These are phyloP conservation scores for Phytopythium cucurbitacearum DNA, from an alignment of 352 stramenopile genomes.

Conservation along the genomic window DNA sequence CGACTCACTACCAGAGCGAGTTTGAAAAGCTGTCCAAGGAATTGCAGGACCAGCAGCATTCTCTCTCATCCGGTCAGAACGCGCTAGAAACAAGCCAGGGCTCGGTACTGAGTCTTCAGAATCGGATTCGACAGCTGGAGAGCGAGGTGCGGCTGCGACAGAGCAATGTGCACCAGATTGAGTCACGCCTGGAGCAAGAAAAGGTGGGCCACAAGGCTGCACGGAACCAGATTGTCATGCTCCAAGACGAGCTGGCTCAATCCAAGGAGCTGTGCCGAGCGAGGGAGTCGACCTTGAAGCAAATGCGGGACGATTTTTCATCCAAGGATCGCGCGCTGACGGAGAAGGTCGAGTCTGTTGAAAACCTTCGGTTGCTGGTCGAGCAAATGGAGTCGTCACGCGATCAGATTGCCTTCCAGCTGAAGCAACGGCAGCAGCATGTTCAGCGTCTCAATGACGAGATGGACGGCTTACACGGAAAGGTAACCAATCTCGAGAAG, in stretches of 20 bases:
- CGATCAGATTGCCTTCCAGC: constrained; percentile 72
- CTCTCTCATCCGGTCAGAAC: constrained; percentile 46
- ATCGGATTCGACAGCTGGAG: constrained; percentile 57
- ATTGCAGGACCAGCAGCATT: constrained; percentile 51
- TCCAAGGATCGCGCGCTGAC: constrained; percentile 51
- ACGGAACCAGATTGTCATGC: constrained; percentile 49
- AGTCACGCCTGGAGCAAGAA: constrained; percentile 67
- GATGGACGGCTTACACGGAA: constrained; percentile 44
- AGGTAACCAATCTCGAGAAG: constrained; percentile 39
- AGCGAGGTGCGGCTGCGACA: constrained; percentile 57
- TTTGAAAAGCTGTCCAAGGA: constrained; percentile 73
- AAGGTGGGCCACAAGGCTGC: constrained; percentile 47
- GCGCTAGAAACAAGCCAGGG: constrained; percentile 53
- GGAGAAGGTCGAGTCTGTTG: constrained; percentile 56
- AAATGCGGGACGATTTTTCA: constrained; percentile 54
- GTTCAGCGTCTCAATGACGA: constrained; percentile 51
- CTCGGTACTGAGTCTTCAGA: constrained; percentile 50
- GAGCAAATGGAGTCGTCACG: constrained; percentile 83
- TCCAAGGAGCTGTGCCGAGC: constrained; percentile 44
- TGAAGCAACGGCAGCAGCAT: constrained; percentile 71
- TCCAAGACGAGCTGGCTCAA: constrained; percentile 59
- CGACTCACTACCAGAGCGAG: constrained; percentile 66
- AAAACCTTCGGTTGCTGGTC: constrained; percentile 71
- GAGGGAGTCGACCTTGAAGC: constrained; percentile 48
- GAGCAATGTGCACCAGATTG: constrained; percentile 42